Percentiles rank a stretch among this genome's conserved stretches.
These are phyloP conservation scores for Yamadazyma songkhlaensis DNA, from an alignment of 1,139 yeast genomes.

Conservation along the genomic window DNA sequence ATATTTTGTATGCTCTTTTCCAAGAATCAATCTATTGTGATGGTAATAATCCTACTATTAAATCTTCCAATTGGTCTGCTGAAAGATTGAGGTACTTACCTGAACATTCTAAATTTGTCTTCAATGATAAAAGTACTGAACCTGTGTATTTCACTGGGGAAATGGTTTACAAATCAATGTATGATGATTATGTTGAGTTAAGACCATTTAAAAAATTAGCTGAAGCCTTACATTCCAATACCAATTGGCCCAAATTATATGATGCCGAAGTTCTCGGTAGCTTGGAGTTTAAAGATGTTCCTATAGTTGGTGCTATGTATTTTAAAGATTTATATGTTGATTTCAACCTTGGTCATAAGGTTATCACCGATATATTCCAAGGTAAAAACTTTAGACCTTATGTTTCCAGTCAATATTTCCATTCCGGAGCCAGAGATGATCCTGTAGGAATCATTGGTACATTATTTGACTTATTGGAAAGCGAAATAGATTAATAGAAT, in stretches of 20 bases:
- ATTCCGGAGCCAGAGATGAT: constrained; percentile 47
- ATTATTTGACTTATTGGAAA: constrained; percentile 38
- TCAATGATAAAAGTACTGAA: constrained; percentile 10
- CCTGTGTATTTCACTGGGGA: constrained; percentile 55
- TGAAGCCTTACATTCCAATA: constrained; percentile 35
- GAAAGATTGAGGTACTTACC: constrained; percentile 32
- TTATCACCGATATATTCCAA: constrained; percentile 27
- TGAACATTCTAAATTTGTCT: constrained; percentile 26
- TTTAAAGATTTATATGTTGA: constrained; percentile 55
- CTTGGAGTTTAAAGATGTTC: constrained; percentile 35
- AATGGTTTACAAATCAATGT: constrained; percentile 53
- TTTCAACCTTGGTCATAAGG: constrained; percentile 36
- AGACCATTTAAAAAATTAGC: constrained; percentile 40
- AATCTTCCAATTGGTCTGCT: constrained; percentile 47
- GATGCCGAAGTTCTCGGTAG: constrained; percentile 26
- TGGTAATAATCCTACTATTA: constrained; percentile 18
- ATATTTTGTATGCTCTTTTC: constrained; percentile 50
- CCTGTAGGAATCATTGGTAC: constrained; percentile 39
- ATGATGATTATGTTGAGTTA: constrained; percentile 45
- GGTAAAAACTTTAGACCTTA: constrained; percentile 35
- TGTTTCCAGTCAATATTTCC: constrained; percentile 51
- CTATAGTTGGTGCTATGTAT: constrained; percentile 52
- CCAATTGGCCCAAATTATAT: constrained; percentile 44
- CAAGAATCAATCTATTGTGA: constrained; percentile 59
- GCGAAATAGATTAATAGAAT: constrained; percentile 37